Evolutionary conservation across 1,139 yeast genomes (phyloP), one percentile per base, ranked within the genome.

Genomic region (Suhomyces ambrosiae): DNA sequence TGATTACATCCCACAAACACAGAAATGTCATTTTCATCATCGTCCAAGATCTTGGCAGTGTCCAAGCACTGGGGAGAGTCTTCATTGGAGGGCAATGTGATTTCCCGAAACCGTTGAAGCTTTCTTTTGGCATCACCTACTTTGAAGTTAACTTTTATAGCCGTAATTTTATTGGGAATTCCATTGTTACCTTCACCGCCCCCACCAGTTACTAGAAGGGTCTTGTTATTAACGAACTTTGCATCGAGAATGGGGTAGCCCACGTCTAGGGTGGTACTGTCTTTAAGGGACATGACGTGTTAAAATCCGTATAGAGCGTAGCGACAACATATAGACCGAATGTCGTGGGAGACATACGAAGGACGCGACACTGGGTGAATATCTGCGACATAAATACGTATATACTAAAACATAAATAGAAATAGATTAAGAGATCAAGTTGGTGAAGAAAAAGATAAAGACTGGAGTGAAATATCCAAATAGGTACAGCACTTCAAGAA

Each of bases 131-230:
- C 75, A 45, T 71, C 76, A 31, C 65, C 58, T 25, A 71, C 67
- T 43, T 82, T 65, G 56, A 80, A 80, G 50, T 76, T 75, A 39
- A 85, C 68, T 40, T 76, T 68, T 32, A 83, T 62, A 12, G 85
- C 88, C n/a, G 89, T 80, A 50, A 90, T 69, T 58, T 86, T 88
- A 61, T 90, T 90, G 31, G 92, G 86, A 39, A 89, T 80, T 30
- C 96, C 97, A 54, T 87, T 72, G 53, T 78, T 82, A 11, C 95
- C 95, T 60, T 87, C 95, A 26, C 97, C 97, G 25, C 97, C 97
- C 30, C 97, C 98, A 28, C 98, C 98, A 5, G 89, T 80, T 19
- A 85, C 86, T 36, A 89, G 61, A 23, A 89, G 60, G 3, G 82
- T 76, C 47, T 72, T 68, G 49, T 81, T 74, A 49, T 79, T 72